Base-by-base conservation (phyloP, 805 yeast genomes). In the Saccharomyces kudriavzevii region DNA sequence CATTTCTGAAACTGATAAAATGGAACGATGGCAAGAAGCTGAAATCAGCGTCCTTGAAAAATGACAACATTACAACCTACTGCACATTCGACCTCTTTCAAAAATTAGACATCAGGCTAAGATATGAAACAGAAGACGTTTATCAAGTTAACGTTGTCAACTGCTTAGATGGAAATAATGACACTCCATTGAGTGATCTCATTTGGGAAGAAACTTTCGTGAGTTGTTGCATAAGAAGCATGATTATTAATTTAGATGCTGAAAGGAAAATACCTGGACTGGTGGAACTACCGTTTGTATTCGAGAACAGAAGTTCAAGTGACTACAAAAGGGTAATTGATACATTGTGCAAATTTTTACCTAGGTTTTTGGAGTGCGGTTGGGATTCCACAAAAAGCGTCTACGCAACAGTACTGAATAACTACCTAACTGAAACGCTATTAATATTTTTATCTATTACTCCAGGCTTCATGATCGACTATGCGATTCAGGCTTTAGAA, bases 1-100 rank as follows among this genome's bases (percentile, higher is more conserved):
- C 78, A 51, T 78, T 79, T 49, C 48, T 80, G 40, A 72, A 76
- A 22, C 73, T 78, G 28, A 52, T 73, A 43, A 67, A 63, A 45
- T 49, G 67, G 45, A 64, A 59, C 30, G 43, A 58, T 10, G 45
- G 53, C 6, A 58, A 58, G 5, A 51, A 62, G 8, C 45, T 50
- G 14, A 47, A 4, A 8, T n/a, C 26, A 43, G 22, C 11, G 2
- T 35, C 43, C 24, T 20, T 35, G 24, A 46, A 56, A 22, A 65
- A 65, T 24, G 65, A 64, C 40, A 60, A 58, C 35, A 62, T 61
- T 29, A 65, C 65, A 24, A 81, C 87, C 0, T 81, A 76, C 57
- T 84, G 87, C 66, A 68, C 82, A 6, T 89, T 82, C 73, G 90
- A 91, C 66, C 76, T 84, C 25, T 87, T 91, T 63, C 72, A 80